Evolutionary conservation across 1,284 basidiomycete genomes (phyloP), one percentile per base, ranked within the genome.

Genomic region (Ceratobasidium sp.): DNA sequence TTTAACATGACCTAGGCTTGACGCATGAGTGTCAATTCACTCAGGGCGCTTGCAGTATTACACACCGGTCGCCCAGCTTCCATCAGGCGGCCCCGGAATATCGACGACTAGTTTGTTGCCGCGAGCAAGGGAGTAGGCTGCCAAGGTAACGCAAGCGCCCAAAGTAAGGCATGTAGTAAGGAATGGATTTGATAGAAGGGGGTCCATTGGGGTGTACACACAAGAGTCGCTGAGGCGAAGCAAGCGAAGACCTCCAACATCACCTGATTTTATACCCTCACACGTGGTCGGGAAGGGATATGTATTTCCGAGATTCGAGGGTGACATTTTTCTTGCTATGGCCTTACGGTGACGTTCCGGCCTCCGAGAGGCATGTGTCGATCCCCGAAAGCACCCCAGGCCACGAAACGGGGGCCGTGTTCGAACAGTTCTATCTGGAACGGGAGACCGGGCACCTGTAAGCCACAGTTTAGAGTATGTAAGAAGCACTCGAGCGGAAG

Each of bases 1-100:
- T 14, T 36, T 53, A 29, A 72, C 60, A 44, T 62, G 69, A 41
- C 69, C 69, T 71, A 36, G 17, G 15, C 31, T 36, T 31, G 15
- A 36, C 15, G 1, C 11, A 36, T 15, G 27, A 27, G 15, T 24
- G 17, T 54, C 33, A 11, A 29, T 7, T 29, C 22, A 19, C 29
- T 22, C 6, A 29, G 15, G 4, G 24, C 27, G 27, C 15, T 14
- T 0, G 9, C 0, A 54, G 22, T 29, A 24, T 54, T 54, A 15
- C 44, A 36, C 31, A 72, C 69, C 69, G 1, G 57, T 41, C 17
- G 17, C 11, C 45, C 44, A 72, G 8, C 22, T 48, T 11, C 15
- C 48, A 8, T 0, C 14, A 5, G 69, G 69, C 19, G 69, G 69
- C 31, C 69, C 48, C 2, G 69, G 69, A 15, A 72, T 45, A 11